Base-by-base conservation (phyloP, 75 land plant species). In the Gnetum montanum region DNA sequence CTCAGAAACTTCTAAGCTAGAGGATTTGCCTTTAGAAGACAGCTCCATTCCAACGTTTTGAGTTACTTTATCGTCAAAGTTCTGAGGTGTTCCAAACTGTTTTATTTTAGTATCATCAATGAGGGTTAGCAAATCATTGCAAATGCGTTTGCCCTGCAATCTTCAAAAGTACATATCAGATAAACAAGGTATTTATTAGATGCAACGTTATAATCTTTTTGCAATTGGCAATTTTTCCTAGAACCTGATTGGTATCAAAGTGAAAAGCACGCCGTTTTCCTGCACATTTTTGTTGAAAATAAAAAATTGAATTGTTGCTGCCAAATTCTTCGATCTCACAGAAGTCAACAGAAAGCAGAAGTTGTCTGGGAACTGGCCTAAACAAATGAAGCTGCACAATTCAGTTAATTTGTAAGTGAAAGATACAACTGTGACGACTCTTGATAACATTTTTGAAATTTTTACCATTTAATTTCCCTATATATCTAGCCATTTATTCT, bases 231-330 rank as follows among this genome's bases (percentile, higher is more conserved):
- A 6, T 23, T 15, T 60, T 0, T 18, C 30, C 46, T n/a, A n/a
- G 18, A 2, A 67, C 70, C 70, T 67, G 68, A 11, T 67, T 67
- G 25, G 70, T 67, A 31, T 62, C 57, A 61, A 67, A 67, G 36
- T 67, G 41, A 24, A 67, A 67, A 34, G 62, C 35, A 20, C 23
- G 46, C 4, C 38, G 13, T 18, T 38, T 29, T 22, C 70, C 70
- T 34, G 65, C 65, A 47, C 61, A 44, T 26, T 57, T 43, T 45
- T 50, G 61, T 40, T 67, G 37, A 34, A 67, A 51, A 37, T 40
- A 67, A 31, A 67, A 34, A 12, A 38, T 48, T 11, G 57, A 25
- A 38, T 63, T 51, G 23, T 46, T 67, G 51, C 70, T 67, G 4
- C 67, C 67, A 61, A 67, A 61, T 40, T 67, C 46, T 46, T 50